These are phyloP conservation scores for Phytophthora quininea DNA, from an alignment of 352 stramenopile genomes.

Conservation along the genomic window DNA sequence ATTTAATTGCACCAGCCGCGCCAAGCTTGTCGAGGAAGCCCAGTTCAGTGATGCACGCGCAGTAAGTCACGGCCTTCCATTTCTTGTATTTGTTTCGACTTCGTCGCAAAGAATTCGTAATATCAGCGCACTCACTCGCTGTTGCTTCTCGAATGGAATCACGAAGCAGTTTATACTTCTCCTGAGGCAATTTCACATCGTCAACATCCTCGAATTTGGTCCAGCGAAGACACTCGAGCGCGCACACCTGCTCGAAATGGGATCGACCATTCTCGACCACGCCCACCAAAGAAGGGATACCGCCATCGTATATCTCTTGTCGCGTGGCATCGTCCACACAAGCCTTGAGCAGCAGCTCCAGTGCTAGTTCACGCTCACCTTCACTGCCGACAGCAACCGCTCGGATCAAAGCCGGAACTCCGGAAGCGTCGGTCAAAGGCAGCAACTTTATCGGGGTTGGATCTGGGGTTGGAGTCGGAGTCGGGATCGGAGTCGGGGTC, in stretches of 20 bases:
- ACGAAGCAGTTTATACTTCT: conserved; percentile 8
- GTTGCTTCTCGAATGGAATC: conserved; percentile 2
- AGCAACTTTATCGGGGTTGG: background rate
- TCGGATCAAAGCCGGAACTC: background rate
- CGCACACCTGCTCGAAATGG: conserved; percentile 6
- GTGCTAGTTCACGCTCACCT: conserved; percentile 4
- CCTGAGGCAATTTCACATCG: background rate
- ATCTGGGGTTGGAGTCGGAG: background rate
- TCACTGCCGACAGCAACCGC: background rate
- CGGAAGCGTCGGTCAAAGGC: conserved; percentile 5
- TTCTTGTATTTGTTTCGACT: background rate
- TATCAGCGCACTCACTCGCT: background rate
- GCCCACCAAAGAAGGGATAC: conserved; percentile 1
- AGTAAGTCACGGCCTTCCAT: conserved; percentile 1
- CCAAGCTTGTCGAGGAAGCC: background rate
- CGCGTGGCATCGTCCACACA: conserved; percentile 2
- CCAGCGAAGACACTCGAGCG: conserved; percentile 10
- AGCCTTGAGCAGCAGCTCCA: conserved; percentile 3
- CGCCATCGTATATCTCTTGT: conserved; percentile 3
- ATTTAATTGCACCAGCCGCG: background rate
- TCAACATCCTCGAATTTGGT: background rate
- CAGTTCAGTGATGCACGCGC: conserved; percentile 1
- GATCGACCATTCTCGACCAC: conserved; percentile 4
- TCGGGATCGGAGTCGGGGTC: background rate
- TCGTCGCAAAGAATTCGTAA: background rate